Base-by-base conservation (phyloP, 2,329 filamentous ascomycete species). In the Sarocladiaceae sp. region DNA sequence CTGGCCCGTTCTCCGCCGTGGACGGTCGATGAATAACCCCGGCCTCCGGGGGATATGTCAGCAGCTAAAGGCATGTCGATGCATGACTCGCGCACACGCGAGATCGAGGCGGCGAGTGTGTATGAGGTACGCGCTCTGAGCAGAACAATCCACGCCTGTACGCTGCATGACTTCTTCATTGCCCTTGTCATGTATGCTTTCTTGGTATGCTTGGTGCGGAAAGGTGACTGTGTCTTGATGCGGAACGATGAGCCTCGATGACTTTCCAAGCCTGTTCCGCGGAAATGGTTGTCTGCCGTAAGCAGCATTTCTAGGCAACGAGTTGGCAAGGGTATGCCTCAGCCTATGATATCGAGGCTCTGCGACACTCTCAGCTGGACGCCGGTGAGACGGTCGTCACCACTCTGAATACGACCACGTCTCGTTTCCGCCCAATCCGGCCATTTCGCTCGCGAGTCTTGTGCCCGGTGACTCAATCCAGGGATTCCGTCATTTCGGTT, bases 61-160 rank as follows among this genome's bases (percentile, higher is more conserved):
- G 44, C 44, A 17, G 29, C 29, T 33, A 15, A n/a, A 44, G 17
- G 17, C 22, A 7, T 48, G 44, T 48, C 44, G 26, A 4, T 22
- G 44, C 44, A 48, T 48, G 44, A 48, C 44, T 48, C 44, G 44
- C 44, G 44, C 44, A 40, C 40, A 44, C 23, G 40, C 22, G 22
- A 44, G 3, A 20, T 8, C 4, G n/a, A 10, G 40, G 11, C 17
- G 12, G 17, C 12, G 12, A 28, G 5, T 4, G 12, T 26, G 40
- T 44, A 44, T n/a, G n/a, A 44, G 23, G 40, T 26, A 44, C 40
- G 15, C 23, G 5, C 40, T 44, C 40, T 26, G 15, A 12, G 23
- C 20, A 20, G 40, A 13, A 23, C 20, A 26, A 26, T 44, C n/a
- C 11, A n/a, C n/a, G n/a, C n/a, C n/a, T n/a, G n/a, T n/a, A n/a